Percentiles rank a stretch among this genome's conserved stretches.
phyloP scores from a whole-genome alignment of 192 early-diverging fungal species.

The Backusella australiensis region DNA sequence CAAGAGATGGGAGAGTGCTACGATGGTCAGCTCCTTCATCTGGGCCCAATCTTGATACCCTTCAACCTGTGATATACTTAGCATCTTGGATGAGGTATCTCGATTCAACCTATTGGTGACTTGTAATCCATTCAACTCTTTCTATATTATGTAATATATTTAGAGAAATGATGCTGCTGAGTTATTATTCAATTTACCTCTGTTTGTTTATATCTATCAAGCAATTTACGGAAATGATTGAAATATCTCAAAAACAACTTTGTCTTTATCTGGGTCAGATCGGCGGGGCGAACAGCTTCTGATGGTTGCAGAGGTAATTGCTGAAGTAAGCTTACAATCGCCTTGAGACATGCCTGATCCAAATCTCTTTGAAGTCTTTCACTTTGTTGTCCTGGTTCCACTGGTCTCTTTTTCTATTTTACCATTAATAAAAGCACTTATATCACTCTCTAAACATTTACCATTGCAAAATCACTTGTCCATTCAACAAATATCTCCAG shows the following conservation, averaged over 20 bases:
- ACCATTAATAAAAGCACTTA: neutral
- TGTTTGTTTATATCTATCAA: conserved; percentile 56
- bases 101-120: conserved; percentile 56
- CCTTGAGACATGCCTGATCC: conserved; percentile 73
- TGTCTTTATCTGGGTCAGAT: conserved; percentile 55
- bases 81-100: conserved; percentile 33
- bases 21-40: conserved; percentile 65
- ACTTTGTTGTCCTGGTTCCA: conserved; percentile 33
- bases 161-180: too few relatives aligned
- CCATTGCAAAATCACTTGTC: conserved; percentile 62
- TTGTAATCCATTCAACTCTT: conserved; percentile 20
- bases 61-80: neutral
- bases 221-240: conserved; percentile 68
- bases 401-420: neutral
- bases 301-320: conserved; percentile 68
- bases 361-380: conserved; percentile 68
- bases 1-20: conserved; percentile 75
- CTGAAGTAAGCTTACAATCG: conserved; percentile 62
- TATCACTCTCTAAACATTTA: conserved; percentile 17
- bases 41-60: conserved; percentile 39
- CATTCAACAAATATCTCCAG: conserved; percentile 69
- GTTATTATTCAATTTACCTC: conserved; percentile 25
- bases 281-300: conserved; percentile 47
- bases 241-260: conserved; percentile 69
- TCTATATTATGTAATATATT: neutral